phyloP scores from a whole-genome alignment of 352 stramenopile genomes.

The Lagenidium sp. region DNA sequence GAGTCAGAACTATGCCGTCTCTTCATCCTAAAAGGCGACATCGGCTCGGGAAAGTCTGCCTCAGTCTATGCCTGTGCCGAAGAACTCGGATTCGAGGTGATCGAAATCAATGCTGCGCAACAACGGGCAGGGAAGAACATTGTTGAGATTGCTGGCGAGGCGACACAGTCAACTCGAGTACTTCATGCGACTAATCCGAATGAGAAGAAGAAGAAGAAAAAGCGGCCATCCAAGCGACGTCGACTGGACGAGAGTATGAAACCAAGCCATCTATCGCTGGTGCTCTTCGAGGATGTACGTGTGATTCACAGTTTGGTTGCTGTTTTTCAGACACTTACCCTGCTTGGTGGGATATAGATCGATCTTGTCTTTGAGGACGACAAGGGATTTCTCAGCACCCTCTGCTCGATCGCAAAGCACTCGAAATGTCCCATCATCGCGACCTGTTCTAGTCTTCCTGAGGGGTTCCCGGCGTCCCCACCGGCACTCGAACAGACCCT shows the following conservation, averaged over 20 bases:
- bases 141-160: conserved; percentile 71
- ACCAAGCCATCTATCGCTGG: conserved; percentile 52
- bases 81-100: conserved; percentile 75
- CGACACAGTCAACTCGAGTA: conserved; percentile 74
- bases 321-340: too few relatives aligned
- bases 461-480: conserved; percentile 43
- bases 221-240: background rate
- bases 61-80: conserved; percentile 71
- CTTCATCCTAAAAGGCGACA: conserved; percentile 68
- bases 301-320: too few relatives aligned
- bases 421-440: conserved; percentile 77
- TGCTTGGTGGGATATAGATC: too few relatives aligned
- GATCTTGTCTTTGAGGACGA: conserved; percentile 77
- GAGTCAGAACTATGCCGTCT: conserved; percentile 51
- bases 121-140: conserved; percentile 59
- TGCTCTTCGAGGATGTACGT: conserved; percentile 78
- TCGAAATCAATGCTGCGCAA: conserved; percentile 80
- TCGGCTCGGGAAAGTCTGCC: conserved; percentile 67
- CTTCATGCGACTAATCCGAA: conserved; percentile 28
- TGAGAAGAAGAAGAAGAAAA: conserved; percentile 34
- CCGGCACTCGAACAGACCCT: conserved; percentile 30
- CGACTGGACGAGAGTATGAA: conserved; percentile 2
- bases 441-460: conserved; percentile 51
- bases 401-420: conserved; percentile 72
- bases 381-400: conserved; percentile 59